phyloP scores from a whole-genome alignment of 176 grass and related monocot genomes.

The Dendrocalamus sinicus region DNA sequence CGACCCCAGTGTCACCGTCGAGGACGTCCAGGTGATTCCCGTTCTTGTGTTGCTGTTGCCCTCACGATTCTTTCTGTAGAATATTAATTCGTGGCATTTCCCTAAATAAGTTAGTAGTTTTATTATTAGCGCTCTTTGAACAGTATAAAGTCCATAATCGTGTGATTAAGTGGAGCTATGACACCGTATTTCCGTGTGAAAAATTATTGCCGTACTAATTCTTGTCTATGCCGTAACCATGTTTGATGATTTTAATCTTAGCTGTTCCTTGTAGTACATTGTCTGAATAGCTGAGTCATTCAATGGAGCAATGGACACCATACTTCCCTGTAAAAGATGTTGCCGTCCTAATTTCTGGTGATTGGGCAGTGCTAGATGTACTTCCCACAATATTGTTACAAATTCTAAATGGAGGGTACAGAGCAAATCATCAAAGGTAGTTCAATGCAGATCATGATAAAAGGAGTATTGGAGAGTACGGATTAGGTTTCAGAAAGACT shows the following conservation, averaged over 20 bases:
- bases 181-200: background rate
- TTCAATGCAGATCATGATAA: background rate
- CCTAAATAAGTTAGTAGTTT: background rate
- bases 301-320: background rate
- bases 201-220: slow-evolving; percentile 5
- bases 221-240: background rate
- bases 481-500: background rate
- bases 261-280: background rate
- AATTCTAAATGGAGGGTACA: background rate
- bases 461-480: background rate
- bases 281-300: background rate
- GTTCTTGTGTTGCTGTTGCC: slow-evolving; percentile 19
- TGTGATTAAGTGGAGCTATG: background rate
- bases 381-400: background rate
- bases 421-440: background rate
- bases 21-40: slow-evolving; percentile 57
- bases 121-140: slow-evolving; percentile 20
- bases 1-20: slow-evolving; percentile 46
- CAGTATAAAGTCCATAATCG: background rate
- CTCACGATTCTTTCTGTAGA: background rate
- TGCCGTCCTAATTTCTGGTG: background rate
- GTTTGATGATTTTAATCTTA: slow-evolving; percentile 18
- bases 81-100: slow-evolving; percentile 1
- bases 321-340: background rate
- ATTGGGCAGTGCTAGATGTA: background rate